phyloP scores from a whole-genome alignment of 768 basidiomycete genomes.

The Kwoniella dendrophila region DNA sequence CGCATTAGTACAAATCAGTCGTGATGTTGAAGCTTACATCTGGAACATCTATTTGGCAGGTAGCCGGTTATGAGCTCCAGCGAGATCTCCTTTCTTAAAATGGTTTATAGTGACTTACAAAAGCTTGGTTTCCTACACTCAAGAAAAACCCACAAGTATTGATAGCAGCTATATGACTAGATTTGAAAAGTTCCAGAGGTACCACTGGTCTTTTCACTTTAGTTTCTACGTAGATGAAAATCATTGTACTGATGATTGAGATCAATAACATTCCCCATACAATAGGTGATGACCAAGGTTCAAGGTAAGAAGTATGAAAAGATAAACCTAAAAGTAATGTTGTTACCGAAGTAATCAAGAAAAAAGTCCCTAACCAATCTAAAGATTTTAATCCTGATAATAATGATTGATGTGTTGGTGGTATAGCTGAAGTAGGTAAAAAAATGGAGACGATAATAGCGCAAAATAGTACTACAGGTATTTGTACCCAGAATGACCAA shows the following conservation, averaged over 20 bases:
- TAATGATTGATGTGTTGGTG: conserved; percentile 37
- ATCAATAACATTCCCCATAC: conserved; percentile 51
- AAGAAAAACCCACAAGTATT: conserved; percentile 50
- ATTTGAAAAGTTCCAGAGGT: conserved; percentile 44
- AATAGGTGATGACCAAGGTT: conserved; percentile 48
- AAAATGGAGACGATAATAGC: conserved; percentile 38
- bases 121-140: conserved; percentile 44
- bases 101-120: conserved; percentile 38
- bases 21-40: neutral
- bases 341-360: conserved; percentile 44
- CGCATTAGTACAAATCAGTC: neutral
- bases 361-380: conserved; percentile 48
- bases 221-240: conserved; percentile 41
- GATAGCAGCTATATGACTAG: conserved; percentile 40
- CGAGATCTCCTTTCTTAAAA: neutral
- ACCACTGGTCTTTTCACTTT: conserved; percentile 47
- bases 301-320: conserved; percentile 53
- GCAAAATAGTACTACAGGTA: conserved; percentile 49
- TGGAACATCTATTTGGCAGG: conserved; percentile 9
- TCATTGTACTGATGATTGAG: conserved; percentile 11
- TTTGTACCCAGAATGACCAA: conserved; percentile 51
- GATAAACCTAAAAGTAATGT: conserved; percentile 52
- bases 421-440: conserved; percentile 44
- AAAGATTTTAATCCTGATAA: conserved; percentile 44
- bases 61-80: neutral